phyloP scores from a whole-genome alignment of 208 protist species.

The Wallacemonas sp. region DNA sequence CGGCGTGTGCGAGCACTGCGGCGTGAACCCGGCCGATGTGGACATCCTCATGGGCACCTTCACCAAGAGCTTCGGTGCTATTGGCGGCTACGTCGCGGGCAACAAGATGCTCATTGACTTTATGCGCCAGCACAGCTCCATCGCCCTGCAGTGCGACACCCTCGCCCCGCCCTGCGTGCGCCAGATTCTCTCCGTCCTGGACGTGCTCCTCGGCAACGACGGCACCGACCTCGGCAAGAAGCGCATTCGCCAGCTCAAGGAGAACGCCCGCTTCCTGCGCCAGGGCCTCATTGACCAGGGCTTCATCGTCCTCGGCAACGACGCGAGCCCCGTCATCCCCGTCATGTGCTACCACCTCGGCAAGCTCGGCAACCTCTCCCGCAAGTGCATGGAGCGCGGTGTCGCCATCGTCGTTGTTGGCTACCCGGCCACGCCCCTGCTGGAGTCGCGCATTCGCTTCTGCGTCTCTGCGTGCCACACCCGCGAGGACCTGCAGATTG shows the following conservation, averaged over 20 bases:
- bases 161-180: slow-evolving; percentile 90
- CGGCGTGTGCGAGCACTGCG: slow-evolving; percentile 94
- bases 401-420: slow-evolving; percentile 97
- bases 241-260: slow-evolving; percentile 75
- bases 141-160: slow-evolving; percentile 69
- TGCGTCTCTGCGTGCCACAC: slow-evolving; percentile 95
- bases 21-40: slow-evolving; percentile 86
- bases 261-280: slow-evolving; percentile 89
- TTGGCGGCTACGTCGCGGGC: slow-evolving; percentile 96
- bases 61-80: slow-evolving; percentile 96
- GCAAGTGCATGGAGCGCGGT: slow-evolving; percentile 83
- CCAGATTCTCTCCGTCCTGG: slow-evolving; percentile 89
- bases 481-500: slow-evolving; percentile 91
- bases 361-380: slow-evolving; percentile 90
- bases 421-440: slow-evolving; percentile 96
- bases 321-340: slow-evolving; percentile 96
- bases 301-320: slow-evolving; percentile 82
- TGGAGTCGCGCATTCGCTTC: slow-evolving; percentile 91
- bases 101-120: slow-evolving; percentile 78
- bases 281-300: slow-evolving; percentile 78
- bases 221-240: slow-evolving; percentile 86
- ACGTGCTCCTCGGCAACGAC: slow-evolving; percentile 90
- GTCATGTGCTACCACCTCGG: slow-evolving; percentile 95
- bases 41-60: slow-evolving; percentile 97
- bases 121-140: slow-evolving; percentile 67